Percentiles rank a stretch among this genome's conserved stretches.
Conservation (phyloP, 768 basidiomycete genomes). For the Rubroboletus satanas region DNA sequence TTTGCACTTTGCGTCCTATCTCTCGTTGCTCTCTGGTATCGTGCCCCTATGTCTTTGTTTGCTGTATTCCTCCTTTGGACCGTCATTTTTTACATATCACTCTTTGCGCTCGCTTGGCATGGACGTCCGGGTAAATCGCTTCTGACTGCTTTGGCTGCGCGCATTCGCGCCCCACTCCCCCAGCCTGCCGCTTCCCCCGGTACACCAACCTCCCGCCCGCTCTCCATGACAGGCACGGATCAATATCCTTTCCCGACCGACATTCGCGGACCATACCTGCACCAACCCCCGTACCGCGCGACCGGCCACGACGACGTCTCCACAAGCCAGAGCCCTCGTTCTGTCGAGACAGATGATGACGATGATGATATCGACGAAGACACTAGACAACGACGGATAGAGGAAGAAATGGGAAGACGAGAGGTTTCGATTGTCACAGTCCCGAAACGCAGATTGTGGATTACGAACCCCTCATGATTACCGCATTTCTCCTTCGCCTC, state of each 20-base stretch:
- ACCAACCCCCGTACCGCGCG: constrained; percentile 59
- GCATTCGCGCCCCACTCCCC: constrained; percentile 37
- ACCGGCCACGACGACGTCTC: constrained; percentile 43
- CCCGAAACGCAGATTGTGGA: constrained; percentile 70
- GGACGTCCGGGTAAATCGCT: constrained; percentile 56
- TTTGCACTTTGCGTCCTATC: constrained; percentile 56
- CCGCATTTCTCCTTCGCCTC: background rate
- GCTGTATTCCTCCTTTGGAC: constrained; percentile 63
- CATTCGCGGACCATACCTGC: constrained; percentile 57
- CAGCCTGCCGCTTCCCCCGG: constrained; percentile 32
- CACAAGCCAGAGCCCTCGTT: constrained; percentile 40
- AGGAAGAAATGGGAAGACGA: constrained; percentile 76
- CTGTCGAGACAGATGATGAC: constrained; percentile 53
- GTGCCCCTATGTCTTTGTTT: constrained; percentile 53
- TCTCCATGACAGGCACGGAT: constrained; percentile 39
- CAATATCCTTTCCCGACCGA: constrained; percentile 45
- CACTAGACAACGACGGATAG: constrained; percentile 67
- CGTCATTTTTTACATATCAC: constrained; percentile 49
- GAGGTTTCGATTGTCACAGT: constrained; percentile 80
- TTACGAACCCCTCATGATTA: constrained; percentile 59
- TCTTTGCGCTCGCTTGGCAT: constrained; percentile 55
- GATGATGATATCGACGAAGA: constrained; percentile 77
- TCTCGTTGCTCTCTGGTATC: constrained; percentile 56
- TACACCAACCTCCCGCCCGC: constrained; percentile 36
- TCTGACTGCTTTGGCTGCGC: constrained; percentile 46